phyloP scores from a whole-genome alignment of 306 rosid species.

The Lathyrus aphaca region DNA sequence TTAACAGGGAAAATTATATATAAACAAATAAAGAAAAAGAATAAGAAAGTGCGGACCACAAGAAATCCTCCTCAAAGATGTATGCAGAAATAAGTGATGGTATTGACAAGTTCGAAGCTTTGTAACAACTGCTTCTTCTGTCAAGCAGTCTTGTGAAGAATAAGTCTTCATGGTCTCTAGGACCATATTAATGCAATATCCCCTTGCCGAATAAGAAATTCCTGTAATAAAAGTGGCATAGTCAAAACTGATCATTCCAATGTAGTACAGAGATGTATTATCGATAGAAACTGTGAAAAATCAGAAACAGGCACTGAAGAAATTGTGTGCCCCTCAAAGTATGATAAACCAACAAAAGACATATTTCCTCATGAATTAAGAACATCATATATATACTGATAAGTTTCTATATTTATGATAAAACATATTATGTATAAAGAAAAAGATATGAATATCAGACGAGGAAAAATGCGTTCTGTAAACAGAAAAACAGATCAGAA shows the following conservation, averaged over 20 bases:
- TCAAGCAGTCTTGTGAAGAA: constrained; percentile 84
- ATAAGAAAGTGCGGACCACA: constrained; percentile 58
- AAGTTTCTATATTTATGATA: neutral
- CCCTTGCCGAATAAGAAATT: constrained; percentile 91
- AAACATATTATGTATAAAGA: neutral
- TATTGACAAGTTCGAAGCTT: constrained; percentile 92
- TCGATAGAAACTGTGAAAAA: constrained; percentile 5
- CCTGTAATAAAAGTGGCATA: constrained; percentile 51
- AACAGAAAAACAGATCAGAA: neutral
- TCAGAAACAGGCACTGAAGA: neutral
- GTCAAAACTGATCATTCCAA: constrained; percentile 25
- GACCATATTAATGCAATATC: constrained; percentile 79
- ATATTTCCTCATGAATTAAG: neutral
- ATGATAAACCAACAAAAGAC: neutral
- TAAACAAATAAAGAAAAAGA: neutral
- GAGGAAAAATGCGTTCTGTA: neutral
- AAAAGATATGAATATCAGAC: neutral
- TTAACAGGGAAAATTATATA: constrained; percentile 7
- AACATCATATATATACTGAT: neutral
- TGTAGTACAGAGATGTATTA: constrained; percentile 20
- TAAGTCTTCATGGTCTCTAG: constrained; percentile 93
- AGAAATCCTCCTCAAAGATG: constrained; percentile 72
- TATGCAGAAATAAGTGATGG: constrained; percentile 83
- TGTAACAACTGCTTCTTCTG: constrained; percentile 90
- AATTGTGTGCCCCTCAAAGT: neutral